phyloP scores from a whole-genome alignment of 2,329 filamentous ascomycete species.

The Fusarium lyarnte region DNA sequence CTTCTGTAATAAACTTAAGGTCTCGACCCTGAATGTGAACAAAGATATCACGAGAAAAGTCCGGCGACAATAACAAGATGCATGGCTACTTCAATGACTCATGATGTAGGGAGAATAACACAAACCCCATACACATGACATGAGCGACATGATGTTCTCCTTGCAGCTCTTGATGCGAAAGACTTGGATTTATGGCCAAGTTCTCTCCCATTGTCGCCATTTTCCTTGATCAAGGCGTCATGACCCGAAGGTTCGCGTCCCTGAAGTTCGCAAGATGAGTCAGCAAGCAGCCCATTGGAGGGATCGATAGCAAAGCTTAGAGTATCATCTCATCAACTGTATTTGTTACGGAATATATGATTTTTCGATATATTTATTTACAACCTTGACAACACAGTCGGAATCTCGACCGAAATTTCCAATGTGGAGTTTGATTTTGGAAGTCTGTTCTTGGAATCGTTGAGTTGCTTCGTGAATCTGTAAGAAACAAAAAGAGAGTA shows the following conservation, averaged over 20 bases:
- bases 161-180: neutral
- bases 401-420: rapidly evolving
- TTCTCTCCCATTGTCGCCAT: rapidly evolving
- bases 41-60: rapidly evolving
- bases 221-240: rapidly evolving
- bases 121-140: rapidly evolving
- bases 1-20: neutral
- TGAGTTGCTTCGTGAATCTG: neutral
- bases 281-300: neutral
- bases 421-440: rapidly evolving
- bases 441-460: rapidly evolving
- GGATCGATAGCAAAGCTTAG: neutral
- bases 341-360: rapidly evolving
- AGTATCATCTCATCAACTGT: no score
- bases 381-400: rapidly evolving
- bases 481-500: no score
- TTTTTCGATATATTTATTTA: rapidly evolving
- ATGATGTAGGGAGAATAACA: rapidly evolving
- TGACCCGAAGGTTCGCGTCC: neutral
- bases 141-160: neutral
- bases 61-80: rapidly evolving
- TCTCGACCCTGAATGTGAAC: rapidly evolving
- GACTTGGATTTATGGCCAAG: no score
- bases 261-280: no score
- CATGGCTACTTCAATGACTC: rapidly evolving